Conservation (phyloP, 2,329 filamentous ascomycete genomes). For the Dactylellina sp. region DNA sequence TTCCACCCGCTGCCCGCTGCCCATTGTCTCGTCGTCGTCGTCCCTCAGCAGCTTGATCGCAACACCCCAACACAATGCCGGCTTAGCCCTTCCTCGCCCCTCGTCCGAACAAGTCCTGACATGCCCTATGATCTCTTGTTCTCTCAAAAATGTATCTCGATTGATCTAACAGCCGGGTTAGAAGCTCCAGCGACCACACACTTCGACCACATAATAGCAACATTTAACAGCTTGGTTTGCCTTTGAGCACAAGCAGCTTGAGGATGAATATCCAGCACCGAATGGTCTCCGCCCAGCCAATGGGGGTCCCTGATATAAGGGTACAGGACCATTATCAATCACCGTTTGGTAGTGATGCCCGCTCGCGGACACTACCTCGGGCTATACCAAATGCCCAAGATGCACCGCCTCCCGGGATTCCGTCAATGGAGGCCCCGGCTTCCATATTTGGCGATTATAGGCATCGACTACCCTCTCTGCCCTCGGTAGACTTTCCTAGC, state of each 20-base stretch:
- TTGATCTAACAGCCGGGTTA: constrained; percentile 3
- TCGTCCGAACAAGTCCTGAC: neutral
- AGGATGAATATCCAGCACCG: constrained; percentile 55
- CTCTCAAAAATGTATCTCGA: constrained; percentile 1
- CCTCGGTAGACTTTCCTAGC: constrained; percentile 28
- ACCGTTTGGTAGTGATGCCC: constrained; percentile 31
- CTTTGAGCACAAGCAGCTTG: constrained; percentile 2
- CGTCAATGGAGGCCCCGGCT: constrained; percentile 51
- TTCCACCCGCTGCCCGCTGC: too few species aligned
- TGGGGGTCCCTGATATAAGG: constrained; percentile 55
- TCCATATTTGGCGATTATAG: constrained; percentile 54
- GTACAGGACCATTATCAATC: constrained; percentile 51
- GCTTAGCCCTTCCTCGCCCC: neutral
- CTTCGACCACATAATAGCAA: neutral
- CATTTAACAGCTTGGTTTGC: neutral
- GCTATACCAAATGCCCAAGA: constrained; percentile 55
- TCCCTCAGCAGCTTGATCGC: constrained; percentile 14
- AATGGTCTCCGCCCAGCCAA: constrained; percentile 48
- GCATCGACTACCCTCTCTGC: constrained; percentile 40
- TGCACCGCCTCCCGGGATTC: constrained; percentile 42
- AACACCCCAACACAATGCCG: constrained; percentile 48
- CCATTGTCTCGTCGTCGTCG: constrained; percentile 14
- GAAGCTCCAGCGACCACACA: neutral
- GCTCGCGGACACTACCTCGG: constrained; percentile 39
- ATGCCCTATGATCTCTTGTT: neutral